Conservation (phyloP, 441 rosid species). For the Isatis lusitanica region DNA sequence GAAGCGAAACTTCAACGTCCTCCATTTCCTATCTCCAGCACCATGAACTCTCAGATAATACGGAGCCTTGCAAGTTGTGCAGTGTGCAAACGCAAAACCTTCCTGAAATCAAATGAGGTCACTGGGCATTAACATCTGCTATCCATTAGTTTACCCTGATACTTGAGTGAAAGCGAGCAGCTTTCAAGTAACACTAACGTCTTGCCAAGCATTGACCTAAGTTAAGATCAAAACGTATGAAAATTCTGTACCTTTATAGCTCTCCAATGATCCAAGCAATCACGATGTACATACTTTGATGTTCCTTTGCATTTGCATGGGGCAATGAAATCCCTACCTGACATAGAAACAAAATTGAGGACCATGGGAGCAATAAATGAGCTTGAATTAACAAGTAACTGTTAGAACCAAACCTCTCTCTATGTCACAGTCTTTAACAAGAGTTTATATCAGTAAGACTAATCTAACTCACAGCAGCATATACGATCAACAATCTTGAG, state of each 20-base stretch:
- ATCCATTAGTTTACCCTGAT: background rate
- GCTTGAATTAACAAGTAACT: constrained; percentile 9
- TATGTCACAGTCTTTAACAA: background rate
- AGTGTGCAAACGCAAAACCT: constrained; percentile 99
- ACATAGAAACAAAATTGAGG: constrained; percentile 13
- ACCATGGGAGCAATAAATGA: constrained; percentile 15
- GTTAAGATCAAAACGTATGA: background rate
- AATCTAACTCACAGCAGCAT: constrained; percentile 10
- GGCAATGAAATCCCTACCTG: constrained; percentile 99
- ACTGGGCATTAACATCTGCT: background rate
- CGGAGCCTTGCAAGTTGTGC: constrained; percentile 99
- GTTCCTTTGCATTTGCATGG: constrained; percentile 99
- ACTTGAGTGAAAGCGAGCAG: background rate
- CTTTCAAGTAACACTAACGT: background rate
- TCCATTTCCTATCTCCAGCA: constrained; percentile 96
- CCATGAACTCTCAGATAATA: constrained; percentile 96
- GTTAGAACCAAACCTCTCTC: background rate
- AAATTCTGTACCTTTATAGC: constrained; percentile 63
- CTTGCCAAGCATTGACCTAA: constrained; percentile 4
- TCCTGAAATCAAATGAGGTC: constrained; percentile 53
- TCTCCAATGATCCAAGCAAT: constrained; percentile 99
- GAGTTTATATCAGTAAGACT: constrained; percentile 1
- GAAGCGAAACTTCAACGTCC: constrained; percentile 92
- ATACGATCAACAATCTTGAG: too few relatives aligned
- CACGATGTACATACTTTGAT: constrained; percentile 94